phyloP scores from a whole-genome alignment of 2,329 filamentous ascomycete species.

The Botrytis pseudocinerea region DNA sequence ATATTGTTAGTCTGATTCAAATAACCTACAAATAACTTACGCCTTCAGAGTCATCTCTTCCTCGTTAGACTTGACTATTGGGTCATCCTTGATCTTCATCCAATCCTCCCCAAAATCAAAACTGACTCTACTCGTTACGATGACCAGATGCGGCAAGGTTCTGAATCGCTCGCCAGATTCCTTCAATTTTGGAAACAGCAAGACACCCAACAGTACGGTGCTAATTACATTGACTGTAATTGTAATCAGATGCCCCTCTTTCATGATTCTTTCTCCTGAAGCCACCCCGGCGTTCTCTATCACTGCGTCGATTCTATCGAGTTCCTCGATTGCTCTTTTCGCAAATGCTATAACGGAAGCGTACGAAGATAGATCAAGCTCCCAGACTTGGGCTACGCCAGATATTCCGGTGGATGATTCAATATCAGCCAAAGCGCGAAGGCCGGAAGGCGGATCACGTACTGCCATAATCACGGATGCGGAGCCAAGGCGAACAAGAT shows the following conservation, averaged over 20 bases:
- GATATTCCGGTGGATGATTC: slow-evolving; percentile 27
- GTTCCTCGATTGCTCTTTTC: slow-evolving; percentile 23
- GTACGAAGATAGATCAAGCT: slow-evolving; percentile 30
- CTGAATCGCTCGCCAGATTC: slow-evolving; percentile 26
- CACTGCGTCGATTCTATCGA: slow-evolving; percentile 46
- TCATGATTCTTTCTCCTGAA: slow-evolving; percentile 20
- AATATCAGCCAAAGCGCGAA: slow-evolving; percentile 40
- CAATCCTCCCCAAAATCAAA: slow-evolving; percentile 29
- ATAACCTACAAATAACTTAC: background rate
- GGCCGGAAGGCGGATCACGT: slow-evolving; percentile 42
- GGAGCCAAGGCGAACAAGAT: slow-evolving; percentile 43
- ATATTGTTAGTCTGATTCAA: slow-evolving; percentile 16
- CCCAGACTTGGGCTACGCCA: slow-evolving; percentile 29
- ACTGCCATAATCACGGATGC: slow-evolving; percentile 47
- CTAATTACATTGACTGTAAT: slow-evolving; percentile 33
- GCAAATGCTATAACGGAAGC: slow-evolving; percentile 29
- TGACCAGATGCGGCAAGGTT: slow-evolving; percentile 32
- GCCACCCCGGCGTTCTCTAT: slow-evolving; percentile 42
- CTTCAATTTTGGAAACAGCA: slow-evolving; percentile 35
- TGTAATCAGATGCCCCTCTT: slow-evolving; percentile 30
- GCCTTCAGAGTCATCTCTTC: slow-evolving; percentile 22
- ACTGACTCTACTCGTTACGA: slow-evolving; percentile 28
- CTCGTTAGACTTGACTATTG: background rate
- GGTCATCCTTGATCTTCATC: slow-evolving; percentile 30
- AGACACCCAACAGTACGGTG: slow-evolving; percentile 30